Conservation (phyloP, 306 rosid species). For the Castanea sativa region DNA sequence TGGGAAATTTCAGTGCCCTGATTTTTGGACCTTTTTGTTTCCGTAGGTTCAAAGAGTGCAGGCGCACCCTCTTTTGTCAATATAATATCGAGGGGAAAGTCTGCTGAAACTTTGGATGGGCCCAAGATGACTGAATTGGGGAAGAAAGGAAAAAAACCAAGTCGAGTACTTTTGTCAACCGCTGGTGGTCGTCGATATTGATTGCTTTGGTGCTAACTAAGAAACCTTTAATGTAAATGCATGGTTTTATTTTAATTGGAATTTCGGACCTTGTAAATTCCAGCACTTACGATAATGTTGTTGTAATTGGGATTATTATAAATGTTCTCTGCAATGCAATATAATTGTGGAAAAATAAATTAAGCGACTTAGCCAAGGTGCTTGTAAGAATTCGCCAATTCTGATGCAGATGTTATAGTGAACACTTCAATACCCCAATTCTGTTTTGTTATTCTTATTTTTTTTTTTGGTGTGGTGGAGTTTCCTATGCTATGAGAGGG, state of each 20-base stretch:
- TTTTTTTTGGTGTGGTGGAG: no score
- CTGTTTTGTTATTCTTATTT: neutral
- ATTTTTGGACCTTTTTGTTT: slow-evolving; percentile 2
- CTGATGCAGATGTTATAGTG: neutral
- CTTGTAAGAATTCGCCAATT: neutral
- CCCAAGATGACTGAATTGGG: slow-evolving; percentile 68
- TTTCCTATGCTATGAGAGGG: no score
- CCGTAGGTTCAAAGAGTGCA: slow-evolving; percentile 44
- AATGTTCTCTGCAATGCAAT: neutral
- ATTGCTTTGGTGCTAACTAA: slow-evolving; percentile 9
- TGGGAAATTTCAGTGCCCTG: neutral
- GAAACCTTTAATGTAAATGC: neutral
- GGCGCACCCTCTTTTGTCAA: slow-evolving; percentile 70
- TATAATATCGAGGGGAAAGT: slow-evolving; percentile 58
- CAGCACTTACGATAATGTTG: neutral
- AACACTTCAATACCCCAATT: neutral
- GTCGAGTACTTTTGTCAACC: slow-evolving; percentile 81
- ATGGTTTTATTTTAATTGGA: neutral
- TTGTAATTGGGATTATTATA: neutral
- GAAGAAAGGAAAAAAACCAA: slow-evolving; percentile 80
- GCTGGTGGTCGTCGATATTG: slow-evolving; percentile 91
- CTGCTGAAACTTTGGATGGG: slow-evolving; percentile 39
- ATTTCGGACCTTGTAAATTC: neutral
- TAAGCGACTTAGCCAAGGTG: neutral
- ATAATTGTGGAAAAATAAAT: neutral